phyloP scores from a whole-genome alignment of 2,329 filamentous ascomycete genomes.

The Zymoseptoria crescenta region DNA sequence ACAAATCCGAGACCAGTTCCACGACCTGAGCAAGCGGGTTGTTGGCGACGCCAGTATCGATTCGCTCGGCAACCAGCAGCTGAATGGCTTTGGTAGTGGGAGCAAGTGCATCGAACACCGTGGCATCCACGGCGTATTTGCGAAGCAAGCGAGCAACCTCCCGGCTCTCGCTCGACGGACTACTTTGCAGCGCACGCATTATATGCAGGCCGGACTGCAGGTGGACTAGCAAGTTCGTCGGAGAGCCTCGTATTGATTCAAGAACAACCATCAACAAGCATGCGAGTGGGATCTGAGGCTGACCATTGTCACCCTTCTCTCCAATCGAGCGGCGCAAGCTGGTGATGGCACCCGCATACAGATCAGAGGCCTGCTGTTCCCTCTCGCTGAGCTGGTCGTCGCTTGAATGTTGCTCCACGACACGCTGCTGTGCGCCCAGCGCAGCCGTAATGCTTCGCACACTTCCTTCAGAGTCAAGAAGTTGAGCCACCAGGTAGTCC shows the following conservation, averaged over 20 bases:
- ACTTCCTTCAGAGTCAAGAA: neutral
- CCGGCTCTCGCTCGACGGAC: neutral
- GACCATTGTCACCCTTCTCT: neutral
- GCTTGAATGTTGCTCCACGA: neutral
- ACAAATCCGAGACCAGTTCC: neutral
- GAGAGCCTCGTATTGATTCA: neutral
- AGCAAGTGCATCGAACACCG: neutral
- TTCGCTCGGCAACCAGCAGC: neutral
- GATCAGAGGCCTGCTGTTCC: neutral
- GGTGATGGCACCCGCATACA: neutral
- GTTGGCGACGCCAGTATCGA: neutral
- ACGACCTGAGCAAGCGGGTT: neutral
- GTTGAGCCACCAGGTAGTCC: neutral
- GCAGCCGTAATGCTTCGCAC: neutral
- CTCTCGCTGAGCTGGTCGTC: neutral
- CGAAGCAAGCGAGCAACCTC: neutral
- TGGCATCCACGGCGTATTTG: neutral
- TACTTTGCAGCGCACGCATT: neutral
- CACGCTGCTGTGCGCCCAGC: neutral
- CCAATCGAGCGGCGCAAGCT: neutral
- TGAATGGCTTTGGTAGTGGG: neutral
- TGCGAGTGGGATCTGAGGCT: neutral
- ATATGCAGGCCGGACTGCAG: neutral
- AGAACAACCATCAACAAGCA: neutral
- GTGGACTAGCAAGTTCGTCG: neutral